Percentiles rank a stretch among this genome's conserved stretches.
Conservation (phyloP, 2,329 filamentous ascomycete species). For the Ophiostoma ips region DNA sequence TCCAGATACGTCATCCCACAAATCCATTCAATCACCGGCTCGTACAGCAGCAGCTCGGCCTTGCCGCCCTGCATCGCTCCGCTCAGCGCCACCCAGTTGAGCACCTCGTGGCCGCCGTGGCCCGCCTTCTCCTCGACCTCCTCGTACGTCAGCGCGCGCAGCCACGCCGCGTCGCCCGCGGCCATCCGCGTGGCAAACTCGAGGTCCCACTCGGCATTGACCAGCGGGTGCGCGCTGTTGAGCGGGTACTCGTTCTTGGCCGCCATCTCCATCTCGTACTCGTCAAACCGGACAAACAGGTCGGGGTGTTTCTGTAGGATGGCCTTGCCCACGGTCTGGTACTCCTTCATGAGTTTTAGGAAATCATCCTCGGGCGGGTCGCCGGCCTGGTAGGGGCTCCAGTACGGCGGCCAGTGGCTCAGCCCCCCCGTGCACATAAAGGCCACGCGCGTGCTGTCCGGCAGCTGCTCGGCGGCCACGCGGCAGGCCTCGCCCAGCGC, state of each 20-base stretch:
- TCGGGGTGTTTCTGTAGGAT: slow-evolving; percentile 10
- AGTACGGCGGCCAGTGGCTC: slow-evolving; percentile 13
- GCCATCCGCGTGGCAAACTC: slow-evolving; percentile 8
- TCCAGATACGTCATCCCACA: slow-evolving; percentile 14
- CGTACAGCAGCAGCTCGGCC: slow-evolving; percentile 12
- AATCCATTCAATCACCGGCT: slow-evolving; percentile 13
- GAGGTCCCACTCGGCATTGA: slow-evolving; percentile 12
- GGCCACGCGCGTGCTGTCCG: slow-evolving; percentile 6
- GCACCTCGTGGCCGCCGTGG: slow-evolving; percentile 13
- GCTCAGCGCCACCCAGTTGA: slow-evolving; percentile 13
- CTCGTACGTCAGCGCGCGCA: slow-evolving; percentile 9
- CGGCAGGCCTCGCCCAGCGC: slow-evolving; percentile 19
- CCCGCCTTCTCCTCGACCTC: slow-evolving; percentile 13
- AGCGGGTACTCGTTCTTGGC: slow-evolving; percentile 13
- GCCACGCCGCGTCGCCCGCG: slow-evolving; percentile 9
- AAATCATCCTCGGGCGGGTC: slow-evolving; percentile 13
- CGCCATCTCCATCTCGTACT: slow-evolving; percentile 13
- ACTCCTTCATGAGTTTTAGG: slow-evolving; percentile 14
- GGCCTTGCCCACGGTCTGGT: slow-evolving; percentile 12
- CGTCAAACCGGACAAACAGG: slow-evolving; percentile 12
- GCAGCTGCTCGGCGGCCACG: slow-evolving; percentile 13
- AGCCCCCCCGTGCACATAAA: slow-evolving; percentile 12
- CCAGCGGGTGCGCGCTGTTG: slow-evolving; percentile 13
- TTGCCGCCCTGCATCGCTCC: slow-evolving; percentile 11
- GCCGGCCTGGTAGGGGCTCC: slow-evolving; percentile 11